These are phyloP conservation scores for Grosmannia huntii DNA, from an alignment of 2,329 filamentous ascomycete species.

Conservation along the genomic window DNA sequence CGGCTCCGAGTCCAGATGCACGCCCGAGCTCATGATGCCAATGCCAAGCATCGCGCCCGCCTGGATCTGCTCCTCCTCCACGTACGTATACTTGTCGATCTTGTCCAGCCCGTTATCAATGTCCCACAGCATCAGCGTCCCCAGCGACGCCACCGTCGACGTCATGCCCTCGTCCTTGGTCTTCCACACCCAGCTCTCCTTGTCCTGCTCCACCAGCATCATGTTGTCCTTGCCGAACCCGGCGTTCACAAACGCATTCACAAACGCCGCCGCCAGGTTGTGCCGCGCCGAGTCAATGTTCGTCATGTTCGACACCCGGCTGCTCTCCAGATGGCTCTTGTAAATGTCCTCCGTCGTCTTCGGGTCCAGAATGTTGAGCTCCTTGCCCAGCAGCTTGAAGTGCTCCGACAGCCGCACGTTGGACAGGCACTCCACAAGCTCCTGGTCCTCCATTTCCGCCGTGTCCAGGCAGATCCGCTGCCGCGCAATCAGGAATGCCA, in stretches of 20 bases:
- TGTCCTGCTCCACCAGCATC: slow-evolving; percentile 84
- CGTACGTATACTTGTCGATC: slow-evolving; percentile 89
- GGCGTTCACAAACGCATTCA: slow-evolving; percentile 94
- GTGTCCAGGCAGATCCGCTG: slow-evolving; percentile 76
- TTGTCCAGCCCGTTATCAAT: slow-evolving; percentile 84
- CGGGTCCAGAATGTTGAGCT: slow-evolving; percentile 91
- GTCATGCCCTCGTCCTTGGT: slow-evolving; percentile 98
- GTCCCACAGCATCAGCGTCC: slow-evolving; percentile 87
- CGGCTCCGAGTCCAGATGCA: slow-evolving; percentile 79
- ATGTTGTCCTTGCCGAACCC: slow-evolving; percentile 94
- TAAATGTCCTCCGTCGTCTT: slow-evolving; percentile 98
- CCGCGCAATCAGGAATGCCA: slow-evolving; percentile 83
- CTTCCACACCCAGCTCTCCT: slow-evolving; percentile 96
- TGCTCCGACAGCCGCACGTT: slow-evolving; percentile 82
- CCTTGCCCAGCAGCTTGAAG: slow-evolving; percentile 88
- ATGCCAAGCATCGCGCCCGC: slow-evolving; percentile 87
- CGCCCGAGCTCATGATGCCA: slow-evolving; percentile 90
- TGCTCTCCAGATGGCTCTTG: slow-evolving; percentile 96
- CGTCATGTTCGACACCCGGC: slow-evolving; percentile 79
- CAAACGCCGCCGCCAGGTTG: slow-evolving; percentile 90
- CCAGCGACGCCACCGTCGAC: slow-evolving; percentile 87
- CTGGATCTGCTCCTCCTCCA: slow-evolving; percentile 67
- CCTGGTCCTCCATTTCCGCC: slow-evolving; percentile 43
- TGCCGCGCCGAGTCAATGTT: slow-evolving; percentile 92
- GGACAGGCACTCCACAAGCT: slow-evolving; percentile 72